Base-by-base conservation (phyloP, 2,329 filamentous ascomycete species). In the Pezicula neosporulosa region DNA sequence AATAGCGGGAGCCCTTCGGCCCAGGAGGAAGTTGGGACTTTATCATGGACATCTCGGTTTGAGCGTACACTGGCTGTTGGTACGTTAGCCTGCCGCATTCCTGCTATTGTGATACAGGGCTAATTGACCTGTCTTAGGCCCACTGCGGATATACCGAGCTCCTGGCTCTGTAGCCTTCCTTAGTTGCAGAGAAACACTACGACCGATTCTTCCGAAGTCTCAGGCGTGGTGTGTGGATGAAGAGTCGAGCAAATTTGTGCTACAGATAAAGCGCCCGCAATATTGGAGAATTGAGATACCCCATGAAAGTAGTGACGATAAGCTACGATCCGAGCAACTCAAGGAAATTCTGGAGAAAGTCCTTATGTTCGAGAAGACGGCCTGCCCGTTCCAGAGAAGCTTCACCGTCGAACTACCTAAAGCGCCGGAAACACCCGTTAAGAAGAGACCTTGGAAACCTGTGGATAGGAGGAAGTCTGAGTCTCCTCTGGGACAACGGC, bases 181-280 rank as follows among this genome's bases (percentile, higher is more conserved):
- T 9, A 93, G 88, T 68, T 96, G 90, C 57, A 89, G 89, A 53
- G 84, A 83, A 50, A 86, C 92, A 15, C 78, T 96, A 16, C 89
- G 94, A 62, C 88, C 92, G 10, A 94, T 97, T 56, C 73, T 97
- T 48, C 90, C 89, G 21, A 90, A 90, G 67, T 95, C 90, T 52
- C 91, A 96, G 69, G 95, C 89, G 66, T 97, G 92, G 92, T 95
- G 89, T 67, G 87, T 97, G 30, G 89, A 95, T 67, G 87, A 90
- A 51, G 80, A 85, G 50, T 87, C 87, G 38, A 90, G 76, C 68
- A 81, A 86, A 60, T 96, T 96, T 60, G 87, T 96, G n/a, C 73
- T 97, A 53, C 87, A 92, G 58, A 90, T 95, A 57, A 80, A 90
- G 19, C 82, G 86, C 42, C 86, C 92, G 28, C 86, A 87, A 41